phyloP scores from a whole-genome alignment of 1,284 basidiomycete genomes.

The Malassezia equina region DNA sequence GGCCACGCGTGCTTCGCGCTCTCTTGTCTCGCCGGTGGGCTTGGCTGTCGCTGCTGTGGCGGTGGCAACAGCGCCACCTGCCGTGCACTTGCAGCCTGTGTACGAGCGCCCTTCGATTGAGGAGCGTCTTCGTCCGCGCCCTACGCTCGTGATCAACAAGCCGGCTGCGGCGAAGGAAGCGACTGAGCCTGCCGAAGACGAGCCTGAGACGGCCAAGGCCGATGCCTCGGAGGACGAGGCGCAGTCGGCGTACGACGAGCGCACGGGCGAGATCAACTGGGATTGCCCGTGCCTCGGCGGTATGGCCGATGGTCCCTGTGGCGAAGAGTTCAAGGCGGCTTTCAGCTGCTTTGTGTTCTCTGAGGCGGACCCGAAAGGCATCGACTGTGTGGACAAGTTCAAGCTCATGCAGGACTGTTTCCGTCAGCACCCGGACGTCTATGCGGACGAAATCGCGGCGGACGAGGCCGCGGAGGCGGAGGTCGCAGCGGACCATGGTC shows the following conservation, averaged over 20 bases:
- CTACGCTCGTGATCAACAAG: conserved; percentile 7
- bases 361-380: conserved; percentile 90
- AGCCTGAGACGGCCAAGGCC: conserved; percentile 18
- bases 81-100: conserved; percentile 2
- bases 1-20: neutral
- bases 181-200: conserved; percentile 4
- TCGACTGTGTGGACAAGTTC: conserved; percentile 96
- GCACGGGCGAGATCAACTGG: conserved; percentile 60
- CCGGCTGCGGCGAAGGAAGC: neutral
- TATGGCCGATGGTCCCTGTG: conserved; percentile 95
- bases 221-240: conserved; percentile 17
- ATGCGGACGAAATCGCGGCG: conserved; percentile 60
- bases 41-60: neutral
- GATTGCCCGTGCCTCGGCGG: conserved; percentile 70
- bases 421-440: conserved; percentile 84
- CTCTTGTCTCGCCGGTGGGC: neutral
- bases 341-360: conserved; percentile 96
- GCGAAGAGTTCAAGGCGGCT: conserved; percentile 81
- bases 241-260: conserved; percentile 56
- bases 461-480: conserved; percentile 32
- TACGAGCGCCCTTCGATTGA: neutral
- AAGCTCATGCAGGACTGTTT: conserved; percentile 97
- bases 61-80: neutral
- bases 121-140: conserved; percentile 5
- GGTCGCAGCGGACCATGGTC: conserved; percentile 6